A percentile compares a stretch with the other conserved stretches of the same genome.
Conservation (phyloP, 164 flowering plant species). For the Magnolia officinalis region DNA sequence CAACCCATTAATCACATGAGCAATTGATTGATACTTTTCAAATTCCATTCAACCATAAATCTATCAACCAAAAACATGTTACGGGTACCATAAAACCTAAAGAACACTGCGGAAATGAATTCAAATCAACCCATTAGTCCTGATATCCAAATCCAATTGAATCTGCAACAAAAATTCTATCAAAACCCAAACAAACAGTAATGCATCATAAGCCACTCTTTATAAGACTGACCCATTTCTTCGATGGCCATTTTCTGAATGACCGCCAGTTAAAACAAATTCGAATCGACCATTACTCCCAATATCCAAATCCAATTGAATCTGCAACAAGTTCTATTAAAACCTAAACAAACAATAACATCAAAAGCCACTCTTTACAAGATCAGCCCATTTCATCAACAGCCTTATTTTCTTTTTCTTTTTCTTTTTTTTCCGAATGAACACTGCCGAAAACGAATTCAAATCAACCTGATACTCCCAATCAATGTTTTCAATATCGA, state of each 20-base stretch:
- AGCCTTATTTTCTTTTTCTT: neutral
- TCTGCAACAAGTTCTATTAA: neutral
- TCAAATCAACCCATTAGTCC: neutral
- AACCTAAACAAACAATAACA: neutral
- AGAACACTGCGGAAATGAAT: neutral
- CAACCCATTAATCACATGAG: neutral
- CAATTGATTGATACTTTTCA: neutral
- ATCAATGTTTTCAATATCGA: no score
- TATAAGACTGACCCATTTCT: neutral
- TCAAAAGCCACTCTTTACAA: no score
- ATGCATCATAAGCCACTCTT: no score
- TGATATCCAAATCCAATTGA: neutral
- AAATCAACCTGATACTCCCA: neutral
- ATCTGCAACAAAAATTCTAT: constrained; percentile 3
- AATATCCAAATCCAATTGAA: neutral
- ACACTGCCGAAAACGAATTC: neutral
- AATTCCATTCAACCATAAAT: neutral
- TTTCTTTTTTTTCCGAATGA: neutral
- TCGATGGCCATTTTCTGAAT: neutral
- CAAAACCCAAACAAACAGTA: neutral
- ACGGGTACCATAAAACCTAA: neutral
- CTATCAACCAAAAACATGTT: neutral
- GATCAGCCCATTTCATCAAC: neutral
- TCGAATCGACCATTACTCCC: neutral
- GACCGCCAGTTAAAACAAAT: no score